A percentile compares a stretch with the other conserved stretches of the same genome.
These are phyloP conservation scores for Liriodendron chinense DNA, from an alignment of 164 flowering plant species.

Conservation along the genomic window DNA sequence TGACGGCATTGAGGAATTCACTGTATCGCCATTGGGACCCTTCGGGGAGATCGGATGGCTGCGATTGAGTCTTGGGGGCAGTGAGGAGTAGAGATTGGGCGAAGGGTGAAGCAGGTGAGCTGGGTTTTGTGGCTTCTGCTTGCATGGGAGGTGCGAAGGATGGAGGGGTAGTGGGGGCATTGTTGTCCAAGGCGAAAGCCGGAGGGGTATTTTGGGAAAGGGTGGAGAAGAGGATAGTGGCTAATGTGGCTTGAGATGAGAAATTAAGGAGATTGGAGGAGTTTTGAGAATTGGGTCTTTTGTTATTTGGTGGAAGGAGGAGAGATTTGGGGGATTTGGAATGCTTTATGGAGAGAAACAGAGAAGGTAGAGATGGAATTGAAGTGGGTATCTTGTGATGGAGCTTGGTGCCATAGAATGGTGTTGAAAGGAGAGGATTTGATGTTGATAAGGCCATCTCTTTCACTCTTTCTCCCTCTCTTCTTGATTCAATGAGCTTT, in stretches of 20 bases:
- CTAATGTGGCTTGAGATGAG: constrained; percentile 51
- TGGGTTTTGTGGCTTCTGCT: constrained; percentile 46
- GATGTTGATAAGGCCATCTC: constrained; percentile 31
- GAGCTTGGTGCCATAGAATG: constrained; percentile 39
- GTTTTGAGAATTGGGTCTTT: constrained; percentile 22
- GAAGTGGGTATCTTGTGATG: constrained; percentile 1
- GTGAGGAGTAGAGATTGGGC: constrained; percentile 54
- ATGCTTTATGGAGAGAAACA: constrained; percentile 53
- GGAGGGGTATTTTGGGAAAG: constrained; percentile 35
- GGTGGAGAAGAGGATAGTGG: constrained; percentile 63
- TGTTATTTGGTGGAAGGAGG: constrained; percentile 17
- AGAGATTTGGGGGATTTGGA: constrained; percentile 17
- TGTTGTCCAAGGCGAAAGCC: constrained; percentile 46
- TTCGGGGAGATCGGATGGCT: constrained; percentile 76
- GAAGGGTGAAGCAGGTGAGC: constrained; percentile 44
- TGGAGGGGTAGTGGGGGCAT: constrained; percentile 25
- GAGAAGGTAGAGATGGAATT: constrained; percentile 47
- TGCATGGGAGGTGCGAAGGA: constrained; percentile 38
- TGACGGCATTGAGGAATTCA: constrained; percentile 90
- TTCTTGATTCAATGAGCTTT: too few relatives aligned
- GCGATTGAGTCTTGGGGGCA: constrained; percentile 65
- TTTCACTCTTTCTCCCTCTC: too few relatives aligned
- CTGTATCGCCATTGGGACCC: constrained; percentile 94
- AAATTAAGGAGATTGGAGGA: constrained; percentile 16
- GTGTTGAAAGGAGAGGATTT: constrained; percentile 47